phyloP scores from a whole-genome alignment of 176 grass and related monocot species.

The Canna indica region DNA sequence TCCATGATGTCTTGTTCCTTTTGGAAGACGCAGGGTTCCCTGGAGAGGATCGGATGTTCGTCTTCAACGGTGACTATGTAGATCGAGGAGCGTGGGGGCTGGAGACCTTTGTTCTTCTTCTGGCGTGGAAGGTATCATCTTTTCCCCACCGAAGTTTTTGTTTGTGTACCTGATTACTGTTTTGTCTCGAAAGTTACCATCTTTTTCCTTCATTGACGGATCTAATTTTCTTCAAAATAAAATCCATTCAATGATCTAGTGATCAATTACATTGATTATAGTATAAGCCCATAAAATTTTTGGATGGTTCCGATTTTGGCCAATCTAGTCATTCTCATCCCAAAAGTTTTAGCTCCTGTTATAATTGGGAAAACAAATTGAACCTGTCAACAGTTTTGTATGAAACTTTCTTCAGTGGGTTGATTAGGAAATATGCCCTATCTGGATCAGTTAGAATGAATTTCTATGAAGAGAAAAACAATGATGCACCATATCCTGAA shows the following conservation, averaged over 20 bases:
- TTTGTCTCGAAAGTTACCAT: not conserved
- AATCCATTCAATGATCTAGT: not conserved
- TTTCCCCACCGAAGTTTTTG: slow-evolving; percentile 1
- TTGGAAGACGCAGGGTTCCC: slow-evolving; percentile 78
- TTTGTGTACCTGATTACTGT: not conserved
- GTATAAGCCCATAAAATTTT: not conserved
- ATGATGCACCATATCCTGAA: too few relatives aligned
- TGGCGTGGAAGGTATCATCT: slow-evolving; percentile 82
- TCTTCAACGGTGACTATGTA: slow-evolving; percentile 96
- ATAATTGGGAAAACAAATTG: not conserved
- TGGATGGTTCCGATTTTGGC: not conserved
- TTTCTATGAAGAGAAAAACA: too few relatives aligned
- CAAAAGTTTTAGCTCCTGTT: not conserved
- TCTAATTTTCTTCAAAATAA: too few relatives aligned
- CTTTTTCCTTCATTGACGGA: not conserved
- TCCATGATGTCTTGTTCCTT: slow-evolving; percentile 91
- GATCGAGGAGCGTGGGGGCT: slow-evolving; percentile 93
- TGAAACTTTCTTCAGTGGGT: too few relatives aligned
- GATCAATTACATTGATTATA: too few relatives aligned
- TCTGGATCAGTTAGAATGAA: too few relatives aligned
- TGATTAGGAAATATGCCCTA: too few relatives aligned
- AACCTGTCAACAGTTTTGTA: too few relatives aligned
- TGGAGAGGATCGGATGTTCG: slow-evolving; percentile 63
- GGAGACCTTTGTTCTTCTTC: slow-evolving; percentile 74
- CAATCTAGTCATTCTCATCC: not conserved